Evolutionary conservation across 208 protist species (phyloP).

Genomic region (Phytomonas francai): DNA sequence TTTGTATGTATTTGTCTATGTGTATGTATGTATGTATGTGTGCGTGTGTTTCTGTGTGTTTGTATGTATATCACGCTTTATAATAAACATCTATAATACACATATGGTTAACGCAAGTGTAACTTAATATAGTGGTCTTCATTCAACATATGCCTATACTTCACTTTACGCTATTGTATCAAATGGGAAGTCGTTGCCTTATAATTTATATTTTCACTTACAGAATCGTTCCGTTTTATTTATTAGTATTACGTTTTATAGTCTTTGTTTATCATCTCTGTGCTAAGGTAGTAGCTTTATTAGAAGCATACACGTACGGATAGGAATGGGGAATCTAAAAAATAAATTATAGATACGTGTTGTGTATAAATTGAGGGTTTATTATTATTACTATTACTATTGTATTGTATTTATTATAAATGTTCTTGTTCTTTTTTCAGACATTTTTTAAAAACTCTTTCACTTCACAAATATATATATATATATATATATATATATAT

Average conservation of each 20-base stretch:
- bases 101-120: background rate
- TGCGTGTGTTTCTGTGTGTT: constrained; percentile 2
- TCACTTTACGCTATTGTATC: background rate
- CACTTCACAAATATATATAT: no score
- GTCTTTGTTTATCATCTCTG: background rate
- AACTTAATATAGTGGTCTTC: background rate
- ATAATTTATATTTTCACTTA: background rate
- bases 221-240: background rate
- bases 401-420: background rate
- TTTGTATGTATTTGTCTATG: background rate
- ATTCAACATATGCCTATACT: background rate
- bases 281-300: background rate
- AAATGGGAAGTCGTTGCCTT: background rate
- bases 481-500: no score
- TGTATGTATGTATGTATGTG: constrained; percentile 3
- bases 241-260: background rate
- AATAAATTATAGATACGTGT: background rate
- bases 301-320: background rate
- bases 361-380: background rate
- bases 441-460: no score
- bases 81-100: constrained; percentile 3
- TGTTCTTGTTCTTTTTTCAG: background rate
- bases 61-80: background rate
- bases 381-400: background rate
- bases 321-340: background rate